Evolutionary conservation across 306 rosid species (phyloP), one percentile per base, ranked within the genome.

Genomic region (Cyamopsis tetragonoloba): DNA sequence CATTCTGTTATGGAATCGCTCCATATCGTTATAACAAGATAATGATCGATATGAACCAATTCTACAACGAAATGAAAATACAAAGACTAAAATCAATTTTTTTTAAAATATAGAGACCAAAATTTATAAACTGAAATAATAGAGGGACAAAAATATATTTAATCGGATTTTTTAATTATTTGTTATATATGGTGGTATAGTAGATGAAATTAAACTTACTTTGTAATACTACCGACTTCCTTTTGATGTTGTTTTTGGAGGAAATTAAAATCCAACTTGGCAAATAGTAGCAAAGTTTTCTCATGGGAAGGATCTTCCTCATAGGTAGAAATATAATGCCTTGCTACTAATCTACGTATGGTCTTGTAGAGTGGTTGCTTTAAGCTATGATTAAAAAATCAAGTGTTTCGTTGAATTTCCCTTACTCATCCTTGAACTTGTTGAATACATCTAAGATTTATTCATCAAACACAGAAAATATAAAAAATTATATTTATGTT

Each of bases 371-470:
- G 34, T 5, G 75, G 2, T 2, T 70, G 67, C 5, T 18, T 70
- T 23, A 70, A 70, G n/a, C 48, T 70, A n/a, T 57, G 77, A 38
- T n/a, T 67, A 23, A 82, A 73, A 80, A 83, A 1, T 2, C 75
- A n/a, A 83, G 12, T 1, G 88, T 37, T 57, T 57, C 46, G 5
- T 0, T 60, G 1, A 75, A 58, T 3, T 59, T 58, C 13, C 79
- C 79, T 19, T 66, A 19, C 0, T 2, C 24, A 5, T 83, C 73
- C 8, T 49, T 78, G 50, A 80, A 86, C 53, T 81, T 83, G 3
- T 39, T 22, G 35, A 86, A 77, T n/a, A 57, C 22, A 4, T 73
- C 91, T 86, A 31, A 2, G 2, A 9, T 51, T 27, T 31, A 19
- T 46, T 41, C 2, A 42, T 1, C 6, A 9, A 2, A 4, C 2